phyloP scores from a whole-genome alignment of 202 grass and related monocot genomes.

The Carex sylvatica region DNA sequence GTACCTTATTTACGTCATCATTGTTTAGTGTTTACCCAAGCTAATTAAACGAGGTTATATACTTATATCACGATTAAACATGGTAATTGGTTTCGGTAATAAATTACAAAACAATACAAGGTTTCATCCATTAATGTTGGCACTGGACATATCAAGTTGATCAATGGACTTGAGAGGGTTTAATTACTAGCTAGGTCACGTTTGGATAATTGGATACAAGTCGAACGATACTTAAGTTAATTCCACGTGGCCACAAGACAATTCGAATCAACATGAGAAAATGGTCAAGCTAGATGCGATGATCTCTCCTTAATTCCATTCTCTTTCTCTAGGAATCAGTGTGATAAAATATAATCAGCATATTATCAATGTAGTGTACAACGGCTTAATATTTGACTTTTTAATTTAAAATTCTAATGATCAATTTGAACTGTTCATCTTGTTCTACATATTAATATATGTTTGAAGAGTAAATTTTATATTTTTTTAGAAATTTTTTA shows the following conservation, averaged over 20 bases:
- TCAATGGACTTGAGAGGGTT: background rate
- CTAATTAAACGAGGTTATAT: too few species aligned
- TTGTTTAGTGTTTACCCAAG: too few species aligned
- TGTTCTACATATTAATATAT: too few species aligned
- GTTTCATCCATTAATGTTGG: background rate
- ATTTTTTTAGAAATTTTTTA: too few species aligned
- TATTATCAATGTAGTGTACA: background rate
- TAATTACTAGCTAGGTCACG: background rate
- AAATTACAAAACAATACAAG: background rate
- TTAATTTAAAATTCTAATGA: too few species aligned
- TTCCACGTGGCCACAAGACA: background rate
- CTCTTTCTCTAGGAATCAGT: background rate
- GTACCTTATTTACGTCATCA: too few species aligned
- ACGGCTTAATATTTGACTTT: too few species aligned
- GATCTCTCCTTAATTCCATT: background rate
- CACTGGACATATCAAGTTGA: background rate
- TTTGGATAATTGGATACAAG: background rate
- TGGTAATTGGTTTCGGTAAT: background rate
- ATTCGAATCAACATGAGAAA: background rate
- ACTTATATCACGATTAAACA: background rate
- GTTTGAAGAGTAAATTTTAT: too few species aligned
- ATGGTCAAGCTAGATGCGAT: background rate
- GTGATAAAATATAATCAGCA: background rate
- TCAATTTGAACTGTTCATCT: too few species aligned
- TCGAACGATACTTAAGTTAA: background rate